Evolutionary conservation across 2,329 filamentous ascomycete genomes (phyloP), one percentile per base, ranked within the genome.

Genomic region (Fusarium equiseti): DNA sequence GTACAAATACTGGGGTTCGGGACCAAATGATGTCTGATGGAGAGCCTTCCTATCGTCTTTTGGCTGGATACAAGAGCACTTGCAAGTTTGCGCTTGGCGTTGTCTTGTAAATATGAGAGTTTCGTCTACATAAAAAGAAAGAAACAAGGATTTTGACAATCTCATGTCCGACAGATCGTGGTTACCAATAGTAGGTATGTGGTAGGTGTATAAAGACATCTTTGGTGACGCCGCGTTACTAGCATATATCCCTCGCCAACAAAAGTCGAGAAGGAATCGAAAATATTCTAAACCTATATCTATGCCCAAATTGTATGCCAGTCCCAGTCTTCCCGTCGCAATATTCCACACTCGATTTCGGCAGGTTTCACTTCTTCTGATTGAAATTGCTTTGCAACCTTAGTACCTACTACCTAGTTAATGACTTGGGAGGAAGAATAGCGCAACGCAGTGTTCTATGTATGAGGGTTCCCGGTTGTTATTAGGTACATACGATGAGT

Each of bases 1-100:
- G 45, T 44, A 66, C 49, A 66, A 68, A 49, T 52, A 56, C 66
- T 63, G 70, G 71, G 63, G 73, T 73, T 52, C 29, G 56, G 68
- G 58, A 49, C 68, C 62, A 63, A 61, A 53, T 63, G 55, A 46
- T 68, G 31, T 60, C 58, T 68, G 59, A 50, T 40, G 50, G 66
- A 65, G 54, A 70, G 44, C 48, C 24, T 63, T 60, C 46, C 26
- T n/a, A 27, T 65, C 45, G 44, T 50, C 66, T 59, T 53, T 72
- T 68, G 66, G 50, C 46, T 66, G 68, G 60, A 63, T 51, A 59
- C 45, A 58, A 49, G 22, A 66, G 60, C 48, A 70, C 50, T 66
- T 69, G 52, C 53, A 59, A 51, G 68, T 70, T 71, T 59, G 56
- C 31, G 46, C 51, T 63, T 63, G 61, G 45, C 54, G 56, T 67